Evolutionary conservation across 768 basidiomycete species (phyloP).

Genomic region (Chalciporus piperatus): DNA sequence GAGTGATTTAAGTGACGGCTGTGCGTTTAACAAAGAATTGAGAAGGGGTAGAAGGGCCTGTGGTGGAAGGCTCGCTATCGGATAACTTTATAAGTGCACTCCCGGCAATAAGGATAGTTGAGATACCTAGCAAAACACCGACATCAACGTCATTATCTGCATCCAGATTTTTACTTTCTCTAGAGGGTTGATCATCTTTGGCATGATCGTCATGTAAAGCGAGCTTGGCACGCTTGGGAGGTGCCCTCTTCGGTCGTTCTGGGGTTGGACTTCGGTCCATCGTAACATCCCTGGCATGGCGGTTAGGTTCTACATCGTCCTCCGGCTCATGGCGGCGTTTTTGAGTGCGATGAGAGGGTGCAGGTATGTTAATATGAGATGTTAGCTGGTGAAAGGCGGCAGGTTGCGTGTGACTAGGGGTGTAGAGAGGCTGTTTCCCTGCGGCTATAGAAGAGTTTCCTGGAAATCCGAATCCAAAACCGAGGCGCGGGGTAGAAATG

Average conservation of each 20-base stretch:
- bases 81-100: conserved; percentile 7
- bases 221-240: conserved; percentile 59
- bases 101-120: background rate
- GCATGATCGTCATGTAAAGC: conserved; percentile 22
- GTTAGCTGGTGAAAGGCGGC: conserved; percentile 54
- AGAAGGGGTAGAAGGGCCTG: conserved; percentile 75
- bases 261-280: conserved; percentile 89
- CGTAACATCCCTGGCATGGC: conserved; percentile 50
- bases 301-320: conserved; percentile 52
- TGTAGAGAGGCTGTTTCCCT: conserved; percentile 45
- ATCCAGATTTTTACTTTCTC: conserved; percentile 46
- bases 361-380: conserved; percentile 46
- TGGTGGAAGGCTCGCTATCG: conserved; percentile 71
- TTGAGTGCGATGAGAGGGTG: conserved; percentile 41
- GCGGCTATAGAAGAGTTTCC: conserved; percentile 41
- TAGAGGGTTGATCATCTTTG: conserved; percentile 42
- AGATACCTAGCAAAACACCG: conserved; percentile 75
- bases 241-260: conserved; percentile 67
- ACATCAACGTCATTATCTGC: conserved; percentile 57
- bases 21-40: conserved; percentile 59
- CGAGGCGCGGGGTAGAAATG: conserved; percentile 63
- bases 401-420: conserved; percentile 40
- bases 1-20: conserved; percentile 69
- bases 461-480: conserved; percentile 69
- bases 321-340: conserved; percentile 70